phyloP scores from a whole-genome alignment of 1,284 basidiomycete genomes.

The Microbotryomycetes sp. region DNA sequence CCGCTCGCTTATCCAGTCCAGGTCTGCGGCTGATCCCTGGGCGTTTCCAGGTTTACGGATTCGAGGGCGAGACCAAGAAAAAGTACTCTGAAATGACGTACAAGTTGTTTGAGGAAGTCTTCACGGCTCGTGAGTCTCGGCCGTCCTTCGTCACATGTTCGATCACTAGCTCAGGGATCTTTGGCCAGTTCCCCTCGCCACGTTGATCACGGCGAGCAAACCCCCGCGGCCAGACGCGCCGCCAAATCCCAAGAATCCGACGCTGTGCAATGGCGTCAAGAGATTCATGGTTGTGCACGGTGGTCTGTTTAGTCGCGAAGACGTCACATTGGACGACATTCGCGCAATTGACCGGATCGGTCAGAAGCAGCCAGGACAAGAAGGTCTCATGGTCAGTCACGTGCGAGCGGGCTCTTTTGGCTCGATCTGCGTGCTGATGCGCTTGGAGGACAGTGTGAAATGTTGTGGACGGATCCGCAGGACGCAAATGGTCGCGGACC shows the following conservation, averaged over 20 bases:
- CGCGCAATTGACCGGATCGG: conserved; percentile 70
- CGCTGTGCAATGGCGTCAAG: conserved; percentile 74
- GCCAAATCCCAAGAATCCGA: conserved; percentile 46
- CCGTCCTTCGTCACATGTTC: too few species aligned
- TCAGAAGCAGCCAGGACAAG: conserved; percentile 84
- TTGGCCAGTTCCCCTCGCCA: conserved; percentile 75
- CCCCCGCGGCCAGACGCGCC: conserved; percentile 48
- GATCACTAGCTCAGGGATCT: too few species aligned
- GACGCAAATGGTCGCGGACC: conserved; percentile 83
- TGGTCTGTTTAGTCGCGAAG: conserved; percentile 90
- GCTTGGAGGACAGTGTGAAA: conserved; percentile 44
- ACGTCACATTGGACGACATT: conserved; percentile 86
- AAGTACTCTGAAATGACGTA: conserved; percentile 81
- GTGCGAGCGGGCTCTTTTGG: neutral
- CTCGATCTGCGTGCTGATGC: conserved; percentile 46
- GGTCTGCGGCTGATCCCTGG: neutral
- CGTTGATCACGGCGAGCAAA: conserved; percentile 67
- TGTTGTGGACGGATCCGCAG: conserved; percentile 93
- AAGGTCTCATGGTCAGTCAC: conserved; percentile 70
- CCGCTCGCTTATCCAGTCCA: neutral
- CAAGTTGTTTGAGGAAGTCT: conserved; percentile 84
- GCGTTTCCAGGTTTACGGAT: conserved; percentile 72
- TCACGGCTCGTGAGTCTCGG: conserved; percentile 68
- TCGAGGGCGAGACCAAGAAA: conserved; percentile 93
- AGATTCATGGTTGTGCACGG: conserved; percentile 92